Evolutionary conservation across 768 basidiomycete genomes (phyloP).

Genomic region (Serpula lacrymans): DNA sequence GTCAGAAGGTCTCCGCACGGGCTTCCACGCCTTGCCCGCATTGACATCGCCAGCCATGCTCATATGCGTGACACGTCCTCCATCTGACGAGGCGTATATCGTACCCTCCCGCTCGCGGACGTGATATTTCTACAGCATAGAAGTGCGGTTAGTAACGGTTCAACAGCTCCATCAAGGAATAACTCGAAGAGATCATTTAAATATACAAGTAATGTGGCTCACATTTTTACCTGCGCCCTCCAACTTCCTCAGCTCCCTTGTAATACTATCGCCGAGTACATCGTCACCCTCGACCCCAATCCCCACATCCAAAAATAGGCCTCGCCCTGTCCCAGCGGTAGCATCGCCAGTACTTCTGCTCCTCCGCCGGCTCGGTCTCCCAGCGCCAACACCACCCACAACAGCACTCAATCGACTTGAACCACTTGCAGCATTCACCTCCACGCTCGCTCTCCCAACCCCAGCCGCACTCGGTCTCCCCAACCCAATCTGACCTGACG

Average conservation of each 20-base stretch:
- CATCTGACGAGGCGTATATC: slow-evolving; percentile 77
- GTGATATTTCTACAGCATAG: slow-evolving; percentile 62
- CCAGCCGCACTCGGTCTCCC: slow-evolving; percentile 30
- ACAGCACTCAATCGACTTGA: too few species aligned
- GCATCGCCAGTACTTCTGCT: slow-evolving; percentile 82
- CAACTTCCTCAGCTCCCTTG: slow-evolving; percentile 64
- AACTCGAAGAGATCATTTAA: background rate
- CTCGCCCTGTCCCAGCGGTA: slow-evolving; percentile 36
- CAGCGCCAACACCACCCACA: too few species aligned
- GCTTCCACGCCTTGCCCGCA: slow-evolving; percentile 78
- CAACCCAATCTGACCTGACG: too few species aligned
- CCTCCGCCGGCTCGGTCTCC: slow-evolving; percentile 57
- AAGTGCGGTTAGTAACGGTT: slow-evolving; percentile 8
- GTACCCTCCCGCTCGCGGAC: slow-evolving; percentile 73
- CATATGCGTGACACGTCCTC: slow-evolving; percentile 68
- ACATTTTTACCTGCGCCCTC: slow-evolving; percentile 31
- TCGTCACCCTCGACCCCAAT: slow-evolving; percentile 46
- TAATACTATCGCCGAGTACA: slow-evolving; percentile 64
- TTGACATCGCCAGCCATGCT: slow-evolving; percentile 80
- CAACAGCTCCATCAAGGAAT: background rate
- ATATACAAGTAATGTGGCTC: background rate
- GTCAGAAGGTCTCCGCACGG: slow-evolving; percentile 86
- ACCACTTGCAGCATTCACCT: too few species aligned
- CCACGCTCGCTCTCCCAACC: too few species aligned
- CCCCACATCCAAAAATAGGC: slow-evolving; percentile 34